A percentile compares a stretch with the other conserved stretches of the same genome.
Conservation (phyloP, 2,329 filamentous ascomycete genomes). For the Verticillium nonalfalfae region DNA sequence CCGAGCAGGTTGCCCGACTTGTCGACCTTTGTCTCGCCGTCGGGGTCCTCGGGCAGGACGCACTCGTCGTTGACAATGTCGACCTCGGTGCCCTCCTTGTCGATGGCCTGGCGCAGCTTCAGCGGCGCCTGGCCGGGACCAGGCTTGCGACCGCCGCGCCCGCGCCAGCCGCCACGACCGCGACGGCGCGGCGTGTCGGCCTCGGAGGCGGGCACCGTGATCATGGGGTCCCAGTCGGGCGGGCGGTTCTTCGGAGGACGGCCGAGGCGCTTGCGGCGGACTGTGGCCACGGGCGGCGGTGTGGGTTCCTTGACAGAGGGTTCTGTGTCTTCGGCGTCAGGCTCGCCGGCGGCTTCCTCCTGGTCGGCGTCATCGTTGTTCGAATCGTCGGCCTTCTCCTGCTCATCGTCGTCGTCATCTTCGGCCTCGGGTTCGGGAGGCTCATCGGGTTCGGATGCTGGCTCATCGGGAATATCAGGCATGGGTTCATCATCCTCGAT, state of each 20-base stretch:
- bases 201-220: conserved; percentile 48
- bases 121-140: conserved; percentile 67
- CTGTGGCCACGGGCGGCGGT: conserved; percentile 50
- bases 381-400: conserved; percentile 46
- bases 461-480: conserved; percentile 20
- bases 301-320: conserved; percentile 43
- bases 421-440: conserved; percentile 17
- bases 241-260: conserved; percentile 80
- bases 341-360: conserved; percentile 25
- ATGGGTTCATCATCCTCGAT: conserved; percentile 32
- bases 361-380: conserved; percentile 32
- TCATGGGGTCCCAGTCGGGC: conserved; percentile 66
- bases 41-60: conserved; percentile 75
- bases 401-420: conserved; percentile 42
- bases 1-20: conserved; percentile 77
- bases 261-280: conserved; percentile 74
- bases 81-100: conserved; percentile 89
- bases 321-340: conserved; percentile 31
- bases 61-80: conserved; percentile 91
- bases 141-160: conserved; percentile 59
- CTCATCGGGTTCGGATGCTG: conserved; percentile 15
- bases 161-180: conserved; percentile 66
- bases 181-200: conserved; percentile 55
- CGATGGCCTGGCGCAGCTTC: conserved; percentile 76
- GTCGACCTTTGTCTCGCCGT: conserved; percentile 91